Conservation (phyloP, 1,284 basidiomycete genomes). For the Entoloma clypeatum region DNA sequence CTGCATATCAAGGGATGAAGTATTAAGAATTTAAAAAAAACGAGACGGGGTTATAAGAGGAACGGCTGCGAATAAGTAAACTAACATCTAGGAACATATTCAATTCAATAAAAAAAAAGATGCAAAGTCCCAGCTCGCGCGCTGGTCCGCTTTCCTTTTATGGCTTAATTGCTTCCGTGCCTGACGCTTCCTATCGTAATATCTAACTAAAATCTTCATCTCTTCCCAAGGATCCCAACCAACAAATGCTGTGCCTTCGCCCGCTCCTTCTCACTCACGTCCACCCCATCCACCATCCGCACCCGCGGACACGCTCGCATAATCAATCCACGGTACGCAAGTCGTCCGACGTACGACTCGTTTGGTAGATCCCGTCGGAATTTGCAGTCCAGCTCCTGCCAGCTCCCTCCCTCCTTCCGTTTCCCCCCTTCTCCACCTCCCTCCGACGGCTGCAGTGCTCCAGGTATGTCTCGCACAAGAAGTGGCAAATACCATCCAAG, state of each 20-base stretch:
- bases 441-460: constrained; percentile 64
- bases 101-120: no score
- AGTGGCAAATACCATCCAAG: constrained; percentile 93
- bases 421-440: constrained; percentile 23
- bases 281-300: constrained; percentile 77
- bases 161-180: no score
- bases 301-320: constrained; percentile 71
- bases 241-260: constrained; percentile 74
- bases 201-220: constrained; percentile 19
- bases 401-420: constrained; percentile 38
- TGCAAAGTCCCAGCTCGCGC: no score
- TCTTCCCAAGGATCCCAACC: constrained; percentile 47
- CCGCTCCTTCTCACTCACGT: constrained; percentile 75
- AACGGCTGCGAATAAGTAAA: no score
- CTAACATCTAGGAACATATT: no score
- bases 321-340: constrained; percentile 84
- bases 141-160: no score
- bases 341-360: constrained; percentile 77
- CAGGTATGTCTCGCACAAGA: constrained; percentile 65
- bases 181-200: no score
- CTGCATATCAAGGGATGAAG: constrained; percentile 27
- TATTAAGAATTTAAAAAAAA: constrained; percentile 33
- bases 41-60: constrained; percentile 18
- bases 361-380: constrained; percentile 89
- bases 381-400: constrained; percentile 77